Evolutionary conservation across 192 early-diverging fungal species (phyloP).

Genomic region (Coemansia sp.): DNA sequence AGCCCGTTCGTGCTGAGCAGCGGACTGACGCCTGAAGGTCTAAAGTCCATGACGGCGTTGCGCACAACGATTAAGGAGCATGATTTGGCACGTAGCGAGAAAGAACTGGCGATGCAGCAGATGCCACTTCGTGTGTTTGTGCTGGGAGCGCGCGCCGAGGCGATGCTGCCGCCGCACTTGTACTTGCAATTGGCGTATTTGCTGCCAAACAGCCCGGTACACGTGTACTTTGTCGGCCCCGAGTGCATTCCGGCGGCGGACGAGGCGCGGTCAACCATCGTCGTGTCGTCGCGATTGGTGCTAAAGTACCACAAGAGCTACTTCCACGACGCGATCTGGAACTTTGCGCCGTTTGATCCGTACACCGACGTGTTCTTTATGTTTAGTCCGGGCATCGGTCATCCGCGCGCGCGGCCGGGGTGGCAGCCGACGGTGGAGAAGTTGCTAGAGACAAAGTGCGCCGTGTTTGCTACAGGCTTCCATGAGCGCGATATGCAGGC

Average conservation of each 20-base stretch:
- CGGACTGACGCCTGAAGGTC: slow-evolving; percentile 70
- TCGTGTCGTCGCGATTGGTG: slow-evolving; percentile 57
- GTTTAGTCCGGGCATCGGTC: slow-evolving; percentile 74
- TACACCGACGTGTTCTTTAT: slow-evolving; percentile 77
- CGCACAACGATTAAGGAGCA: slow-evolving; percentile 56
- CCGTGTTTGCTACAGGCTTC: slow-evolving; percentile 76
- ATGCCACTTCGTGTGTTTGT: slow-evolving; percentile 68
- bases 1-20: slow-evolving; percentile 65
- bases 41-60: slow-evolving; percentile 67
- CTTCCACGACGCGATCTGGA: slow-evolving; percentile 62
- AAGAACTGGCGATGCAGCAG: slow-evolving; percentile 55
- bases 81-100: slow-evolving; percentile 52
- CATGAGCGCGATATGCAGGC: slow-evolving; percentile 65
- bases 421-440: slow-evolving; percentile 70
- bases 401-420: slow-evolving; percentile 57
- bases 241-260: slow-evolving; percentile 62
- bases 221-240: slow-evolving; percentile 80
- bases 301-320: slow-evolving; percentile 67
- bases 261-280: slow-evolving; percentile 54
- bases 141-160: slow-evolving; percentile 73
- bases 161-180: slow-evolving; percentile 71
- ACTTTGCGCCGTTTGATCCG: slow-evolving; percentile 70
- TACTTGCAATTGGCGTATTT: slow-evolving; percentile 72
- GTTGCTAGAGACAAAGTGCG: slow-evolving; percentile 73
- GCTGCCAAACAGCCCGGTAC: slow-evolving; percentile 70